Base-by-base conservation (phyloP, 495 filamentous ascomycete species). In the Aspergillus ellipticus region DNA sequence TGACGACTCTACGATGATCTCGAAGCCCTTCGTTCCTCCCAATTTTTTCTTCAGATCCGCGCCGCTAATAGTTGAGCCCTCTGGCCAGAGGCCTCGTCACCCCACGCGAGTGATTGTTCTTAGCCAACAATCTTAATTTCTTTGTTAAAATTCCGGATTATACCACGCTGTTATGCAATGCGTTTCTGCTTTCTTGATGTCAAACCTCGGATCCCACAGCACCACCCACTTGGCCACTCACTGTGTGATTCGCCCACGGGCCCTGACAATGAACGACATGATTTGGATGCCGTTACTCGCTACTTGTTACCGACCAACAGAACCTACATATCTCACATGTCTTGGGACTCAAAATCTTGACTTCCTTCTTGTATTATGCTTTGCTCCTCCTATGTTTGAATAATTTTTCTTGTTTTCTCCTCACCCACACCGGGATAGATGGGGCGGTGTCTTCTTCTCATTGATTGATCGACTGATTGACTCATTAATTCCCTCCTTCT, bases 331-430 rank as follows among this genome's bases (percentile, higher is more conserved):
- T 45, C 42, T n/a, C n/a, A n/a, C n/a, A n/a, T 8, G 16, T 8
- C 6, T 24, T 24, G 19, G 42, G 22, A 4, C 0, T 1, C 19
- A 24, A 33, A 53, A 39, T 42, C 24, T 16, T 17, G 20, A 31
- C 9, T 50, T 47, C 53, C 53, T 62, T 61, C 54, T 62, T 66
- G 57, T 66, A 61, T 58, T 61, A 62, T 66, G 55, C 21, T 59
- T 52, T 57, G 59, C 46, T 31, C 28, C 42, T 41, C 22, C 31
- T 62, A 53, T 45, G 53, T 54, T 56, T 59, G 60, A 57, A 55
- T 57, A 59, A 56, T 63, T 31, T 42, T 42, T 24, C 43, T 7
- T 16, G 31, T 42, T 42, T 48, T 51, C 22, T 22, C 47, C 49
- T 35, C 46, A 47, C 35, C 16, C 42, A 20, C 22, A 43, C 6